A percentile compares a stretch with the other conserved stretches of the same genome.
Evolutionary conservation across 2,329 filamentous ascomycete species (phyloP).

Genomic region (Tolypocladium album): DNA sequence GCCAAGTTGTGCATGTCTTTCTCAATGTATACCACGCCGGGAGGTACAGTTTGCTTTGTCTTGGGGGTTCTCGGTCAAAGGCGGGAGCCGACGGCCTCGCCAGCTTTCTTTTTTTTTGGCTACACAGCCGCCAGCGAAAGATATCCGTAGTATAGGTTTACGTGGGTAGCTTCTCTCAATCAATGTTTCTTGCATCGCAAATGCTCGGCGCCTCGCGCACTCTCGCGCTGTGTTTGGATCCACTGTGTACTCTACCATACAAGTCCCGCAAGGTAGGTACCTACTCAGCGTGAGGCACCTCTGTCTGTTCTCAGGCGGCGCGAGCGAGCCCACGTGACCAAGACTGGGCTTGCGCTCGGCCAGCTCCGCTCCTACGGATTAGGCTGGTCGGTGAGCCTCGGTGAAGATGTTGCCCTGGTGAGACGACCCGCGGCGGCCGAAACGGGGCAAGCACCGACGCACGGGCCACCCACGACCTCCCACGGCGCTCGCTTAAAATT

Average conservation of each 20-base stretch:
- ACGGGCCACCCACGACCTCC: constrained; percentile 14
- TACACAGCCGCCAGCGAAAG: constrained; percentile 16
- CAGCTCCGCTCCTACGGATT: neutral
- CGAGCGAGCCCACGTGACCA: neutral
- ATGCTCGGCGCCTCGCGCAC: neutral
- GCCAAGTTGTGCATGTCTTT: constrained; percentile 6
- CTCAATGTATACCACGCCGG: constrained; percentile 10
- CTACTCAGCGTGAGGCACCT: too few relatives aligned
- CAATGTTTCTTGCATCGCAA: neutral
- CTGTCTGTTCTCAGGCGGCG: neutral
- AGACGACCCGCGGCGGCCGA: neutral
- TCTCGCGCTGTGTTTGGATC: too few relatives aligned
- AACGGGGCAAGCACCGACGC: constrained; percentile 7
- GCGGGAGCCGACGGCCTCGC: neutral
- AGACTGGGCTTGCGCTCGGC: neutral
- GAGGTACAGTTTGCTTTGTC: constrained; percentile 10
- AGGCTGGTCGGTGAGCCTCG: neutral
- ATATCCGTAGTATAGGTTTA: constrained; percentile 10
- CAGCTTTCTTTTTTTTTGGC: constrained; percentile 15
- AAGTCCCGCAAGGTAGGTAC: too few relatives aligned
- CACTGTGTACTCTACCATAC: too few relatives aligned
- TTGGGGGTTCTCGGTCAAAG: neutral
- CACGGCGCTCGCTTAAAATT: constrained; percentile 26
- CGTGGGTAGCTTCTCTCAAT: neutral
- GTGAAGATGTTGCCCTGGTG: constrained; percentile 7